Evolutionary conservation across 768 basidiomycete genomes (phyloP).

Genomic region (Nidula microcarpa): DNA sequence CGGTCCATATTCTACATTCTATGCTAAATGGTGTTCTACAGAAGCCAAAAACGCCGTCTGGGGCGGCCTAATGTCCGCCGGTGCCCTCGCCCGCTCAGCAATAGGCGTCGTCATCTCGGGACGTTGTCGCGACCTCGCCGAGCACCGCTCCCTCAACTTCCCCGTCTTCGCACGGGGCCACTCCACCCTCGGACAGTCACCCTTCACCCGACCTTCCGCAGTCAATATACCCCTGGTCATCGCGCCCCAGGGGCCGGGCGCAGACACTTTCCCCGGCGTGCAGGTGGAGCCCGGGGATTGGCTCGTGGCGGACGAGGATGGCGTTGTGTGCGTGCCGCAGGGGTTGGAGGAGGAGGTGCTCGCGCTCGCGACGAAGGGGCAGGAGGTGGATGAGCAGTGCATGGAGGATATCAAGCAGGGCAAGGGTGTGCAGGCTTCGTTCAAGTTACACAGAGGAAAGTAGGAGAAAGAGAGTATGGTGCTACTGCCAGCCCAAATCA

Average conservation of each 20-base stretch:
- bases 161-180: conserved; percentile 81
- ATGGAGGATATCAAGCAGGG: conserved; percentile 75
- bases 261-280: conserved; percentile 47
- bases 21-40: neutral
- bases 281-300: conserved; percentile 72
- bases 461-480: no score
- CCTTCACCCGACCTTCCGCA: conserved; percentile 78
- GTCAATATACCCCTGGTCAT: conserved; percentile 66
- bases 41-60: conserved; percentile 81
- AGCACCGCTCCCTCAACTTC: conserved; percentile 67
- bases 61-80: conserved; percentile 91
- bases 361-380: conserved; percentile 52
- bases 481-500: no score
- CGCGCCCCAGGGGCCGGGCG: conserved; percentile 31
- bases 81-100: conserved; percentile 68
- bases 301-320: conserved; percentile 86
- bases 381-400: conserved; percentile 67
- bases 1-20: conserved; percentile 8
- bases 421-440: conserved; percentile 71
- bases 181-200: conserved; percentile 83
- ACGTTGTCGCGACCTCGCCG: conserved; percentile 79
- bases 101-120: conserved; percentile 81
- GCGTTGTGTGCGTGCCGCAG: conserved; percentile 78
- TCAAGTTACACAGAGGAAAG: conserved; percentile 68
- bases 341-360: conserved; percentile 51